Base-by-base conservation (phyloP, 176 grass and related monocot species). In the Rhynchospora pubera region DNA sequence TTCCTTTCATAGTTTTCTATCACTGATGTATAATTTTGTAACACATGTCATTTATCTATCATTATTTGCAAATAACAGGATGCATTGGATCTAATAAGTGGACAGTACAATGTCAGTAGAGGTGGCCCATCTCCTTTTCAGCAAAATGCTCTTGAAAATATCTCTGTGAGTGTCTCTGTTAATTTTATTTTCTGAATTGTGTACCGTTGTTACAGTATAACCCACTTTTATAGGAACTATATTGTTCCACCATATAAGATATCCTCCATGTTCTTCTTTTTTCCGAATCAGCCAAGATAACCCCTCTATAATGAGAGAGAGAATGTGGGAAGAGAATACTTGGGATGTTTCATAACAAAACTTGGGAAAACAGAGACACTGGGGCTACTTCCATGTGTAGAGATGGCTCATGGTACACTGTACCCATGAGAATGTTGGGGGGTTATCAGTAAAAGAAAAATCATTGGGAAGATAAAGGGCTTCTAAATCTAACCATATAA, bases 21-120 rank as follows among this genome's bases (percentile, higher is more conserved):
- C 68, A 62, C 82, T 1, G 67, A 32, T 79, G 74, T 9, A 56
- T 58, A 55, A 48, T 23, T 24, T 28, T 57, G 51, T 19, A 50
- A 45, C 26, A 63, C 1, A 14, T 83, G 52, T 55, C 23, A 80
- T 56, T 84, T 51, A 69, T 83, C 57, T 78, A 58, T 86, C 60
- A 82, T 77, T 79, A 68, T 50, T 87, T 85, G n/a, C 57, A 64
- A 34, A 66, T 87, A 57, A 65, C 82, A 99, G 96, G 96, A 99
- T 84, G 92, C 96, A 84, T 57, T 99, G 66, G 96, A 95, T 87
- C 89, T 99, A 70, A 91, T 99, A 65, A 91, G 92, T 2, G 91
- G 91, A 16, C 88, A 69, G 69, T 99, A 99, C 86, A 87, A 86
- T 16, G 84, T 99, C 44, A 91, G 87, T 45, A 79, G 87, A 93